A percentile compares a stretch with the other conserved stretches of the same genome.
Conservation (phyloP, 225 moss, liverwort and hornwort genomes). For the Marchantia paleacea region DNA sequence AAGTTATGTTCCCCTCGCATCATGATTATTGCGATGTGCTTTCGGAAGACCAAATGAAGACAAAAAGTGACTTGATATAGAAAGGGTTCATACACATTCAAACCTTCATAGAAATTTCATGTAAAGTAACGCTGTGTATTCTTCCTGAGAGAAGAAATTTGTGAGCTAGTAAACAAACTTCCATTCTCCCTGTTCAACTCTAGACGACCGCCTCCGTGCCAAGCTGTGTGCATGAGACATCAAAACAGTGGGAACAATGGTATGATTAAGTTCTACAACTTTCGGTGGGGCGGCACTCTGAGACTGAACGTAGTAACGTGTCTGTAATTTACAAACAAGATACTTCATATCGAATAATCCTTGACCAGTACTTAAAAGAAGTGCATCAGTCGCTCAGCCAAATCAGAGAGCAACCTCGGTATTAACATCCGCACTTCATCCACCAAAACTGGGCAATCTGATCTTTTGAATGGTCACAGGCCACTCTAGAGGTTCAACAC, state of each 20-base stretch:
- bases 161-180: background rate
- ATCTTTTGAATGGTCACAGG: background rate
- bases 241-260: background rate
- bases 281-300: slow-evolving; percentile 26
- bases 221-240: slow-evolving; percentile 37
- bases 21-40: no score
- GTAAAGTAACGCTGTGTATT: background rate
- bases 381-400: background rate
- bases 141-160: background rate
- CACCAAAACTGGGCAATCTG: background rate
- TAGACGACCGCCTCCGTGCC: slow-evolving; percentile 38
- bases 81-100: background rate
- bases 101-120: background rate
- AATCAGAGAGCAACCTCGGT: background rate
- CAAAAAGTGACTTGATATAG: background rate
- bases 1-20: no score
- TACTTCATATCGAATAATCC: background rate
- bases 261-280: slow-evolving; percentile 15
- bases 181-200: background rate
- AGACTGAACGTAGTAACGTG: slow-evolving; percentile 6
- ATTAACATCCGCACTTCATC: background rate
- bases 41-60: background rate
- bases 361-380: background rate
- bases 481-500: background rate
- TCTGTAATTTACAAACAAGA: background rate